Base-by-base conservation (phyloP, 208 protist genomes). In the Acanthamoeba sp. region DNA sequence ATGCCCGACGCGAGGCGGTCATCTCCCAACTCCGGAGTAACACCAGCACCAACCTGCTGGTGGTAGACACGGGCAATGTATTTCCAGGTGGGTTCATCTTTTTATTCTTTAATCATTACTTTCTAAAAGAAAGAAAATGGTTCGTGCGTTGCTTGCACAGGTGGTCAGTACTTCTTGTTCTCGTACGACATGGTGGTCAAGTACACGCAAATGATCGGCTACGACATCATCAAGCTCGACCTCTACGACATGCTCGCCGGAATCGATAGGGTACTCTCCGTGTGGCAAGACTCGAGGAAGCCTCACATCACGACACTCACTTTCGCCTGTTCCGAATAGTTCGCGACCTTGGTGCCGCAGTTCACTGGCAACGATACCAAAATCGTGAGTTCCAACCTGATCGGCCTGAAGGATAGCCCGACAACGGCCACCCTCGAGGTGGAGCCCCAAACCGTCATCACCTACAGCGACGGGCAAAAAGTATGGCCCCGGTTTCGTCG, bases 201-300 rank as follows among this genome's bases (percentile, higher is more conserved):
- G 2, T 85, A 38, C 27, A 36, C 45, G 76, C 18, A 20, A 16
- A 18, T 59, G 7, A 32, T 57, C 2, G 45, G n/a, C 76, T 85
- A 85, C 48, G 76, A 85, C 22, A 32, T 85, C 3, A 32, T 59
- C 76, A 85, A 85, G 76, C 27, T 85, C 45, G 76, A 57, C n/a
- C 48, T 85, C 27, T 85, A 85, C 27, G 76, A 85, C 3, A 85
- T 85, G 76, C 40, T n/a, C 10, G 76, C 9, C 38, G 76, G 76
- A n/a, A 0, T 59, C 18, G 6, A n/a, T 22, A 1, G 14, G 76
- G 76, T 85, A 59, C 20, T 0, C 10, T 0, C 4, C 42, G 20
- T 20, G 18, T 20, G 45, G 10, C 12, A 50, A 1, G 5, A 50
- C 12, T 50, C 42, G 45, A 20, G 45, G 12, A 1, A 1, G 0